phyloP scores from a whole-genome alignment of 2,329 filamentous ascomycete genomes.

The Monilinia vaccinii-corymbosi region DNA sequence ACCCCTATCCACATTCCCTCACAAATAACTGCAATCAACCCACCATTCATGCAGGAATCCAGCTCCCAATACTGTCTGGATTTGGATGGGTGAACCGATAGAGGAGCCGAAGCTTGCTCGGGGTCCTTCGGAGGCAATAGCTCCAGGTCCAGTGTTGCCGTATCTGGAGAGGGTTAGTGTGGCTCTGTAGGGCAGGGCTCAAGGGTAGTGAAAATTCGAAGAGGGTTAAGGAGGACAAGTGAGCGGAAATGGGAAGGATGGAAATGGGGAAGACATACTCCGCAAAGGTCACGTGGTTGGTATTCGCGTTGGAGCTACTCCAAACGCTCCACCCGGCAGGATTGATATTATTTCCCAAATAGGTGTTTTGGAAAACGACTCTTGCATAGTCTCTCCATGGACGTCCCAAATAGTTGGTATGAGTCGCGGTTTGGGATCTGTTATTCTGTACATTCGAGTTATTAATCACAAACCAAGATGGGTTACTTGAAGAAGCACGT shows the following conservation, averaged over 20 bases:
- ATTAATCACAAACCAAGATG: conserved; percentile 46
- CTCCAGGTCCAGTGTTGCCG: conserved; percentile 41
- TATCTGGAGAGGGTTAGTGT: neutral
- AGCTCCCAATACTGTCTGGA: conserved; percentile 14
- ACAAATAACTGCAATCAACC: conserved; percentile 14
- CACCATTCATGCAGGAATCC: conserved; percentile 15
- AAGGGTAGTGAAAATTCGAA: neutral
- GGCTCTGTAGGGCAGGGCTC: neutral
- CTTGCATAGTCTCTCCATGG: conserved; percentile 42
- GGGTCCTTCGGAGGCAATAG: conserved; percentile 5
- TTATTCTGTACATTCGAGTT: conserved; percentile 39
- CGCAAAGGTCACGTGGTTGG: neutral
- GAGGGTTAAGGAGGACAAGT: neutral
- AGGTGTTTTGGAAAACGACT: conserved; percentile 41
- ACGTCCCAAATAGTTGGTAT: conserved; percentile 40
- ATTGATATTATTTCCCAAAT: conserved; percentile 41
- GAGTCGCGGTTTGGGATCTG: conserved; percentile 31
- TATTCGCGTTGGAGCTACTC: conserved; percentile 29
- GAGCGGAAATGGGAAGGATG: neutral
- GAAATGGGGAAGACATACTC: neutral
- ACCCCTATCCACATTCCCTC: neutral
- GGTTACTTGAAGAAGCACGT: conserved; percentile 29
- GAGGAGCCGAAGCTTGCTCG: conserved; percentile 15
- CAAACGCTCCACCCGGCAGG: conserved; percentile 41
- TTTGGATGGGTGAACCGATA: conserved; percentile 4